phyloP scores from a whole-genome alignment of 2,329 filamentous ascomycete species.

The Trichoderma sp. region DNA sequence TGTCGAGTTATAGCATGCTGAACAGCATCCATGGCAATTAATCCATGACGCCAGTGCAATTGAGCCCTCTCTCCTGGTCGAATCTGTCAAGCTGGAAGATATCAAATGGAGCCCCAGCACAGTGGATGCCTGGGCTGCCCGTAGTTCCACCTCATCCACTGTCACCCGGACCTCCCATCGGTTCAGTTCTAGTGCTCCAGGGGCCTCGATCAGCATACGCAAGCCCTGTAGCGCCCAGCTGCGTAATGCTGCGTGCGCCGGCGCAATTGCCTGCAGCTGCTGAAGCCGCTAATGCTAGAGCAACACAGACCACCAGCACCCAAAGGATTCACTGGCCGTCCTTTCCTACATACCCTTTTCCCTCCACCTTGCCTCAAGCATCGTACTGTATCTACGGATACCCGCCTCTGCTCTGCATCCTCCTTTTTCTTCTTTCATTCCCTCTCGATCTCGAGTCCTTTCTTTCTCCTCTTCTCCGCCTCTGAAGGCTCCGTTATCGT shows the following conservation, averaged over 20 bases:
- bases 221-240: constrained; percentile 12
- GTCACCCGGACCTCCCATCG: not conserved
- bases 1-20: not conserved
- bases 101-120: no score
- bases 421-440: constrained; percentile 14
- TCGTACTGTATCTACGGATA: not conserved
- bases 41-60: no score
- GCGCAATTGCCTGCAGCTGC: constrained; percentile 14
- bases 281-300: constrained; percentile 5
- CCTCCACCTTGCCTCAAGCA: not conserved
- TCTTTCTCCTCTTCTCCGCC: not conserved
- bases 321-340: constrained; percentile 2
- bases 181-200: not conserved
- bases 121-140: not conserved
- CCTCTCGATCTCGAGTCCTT: not conserved
- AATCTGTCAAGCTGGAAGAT: no score
- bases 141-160: not conserved
- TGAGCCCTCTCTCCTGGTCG: no score
- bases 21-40: not conserved
- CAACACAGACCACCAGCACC: constrained; percentile 8
- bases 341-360: constrained; percentile 10
- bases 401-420: constrained; percentile 4
- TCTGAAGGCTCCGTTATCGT: no score
- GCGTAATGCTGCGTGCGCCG: constrained; percentile 22
- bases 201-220: constrained; percentile 2